Base-by-base conservation (phyloP, 495 filamentous ascomycete species). In the Lasiosphaeris hirsuta region DNA sequence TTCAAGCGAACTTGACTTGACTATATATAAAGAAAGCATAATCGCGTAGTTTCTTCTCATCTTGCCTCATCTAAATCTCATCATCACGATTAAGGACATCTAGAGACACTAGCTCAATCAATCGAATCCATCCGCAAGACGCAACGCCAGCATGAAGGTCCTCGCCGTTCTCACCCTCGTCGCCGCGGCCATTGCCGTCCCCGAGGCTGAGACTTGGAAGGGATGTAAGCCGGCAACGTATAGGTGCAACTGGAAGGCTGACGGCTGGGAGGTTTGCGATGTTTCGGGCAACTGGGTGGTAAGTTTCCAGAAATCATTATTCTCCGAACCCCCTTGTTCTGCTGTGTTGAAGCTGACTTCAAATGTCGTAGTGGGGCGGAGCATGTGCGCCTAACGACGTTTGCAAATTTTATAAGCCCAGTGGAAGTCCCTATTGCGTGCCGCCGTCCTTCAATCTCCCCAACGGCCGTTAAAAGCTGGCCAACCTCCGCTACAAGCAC, bases 181-280 rank as follows among this genome's bases (percentile, higher is more conserved):
- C 14, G 36, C 15, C 23, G 61, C 61, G 50, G 43, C 61, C 33
- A 30, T 55, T 30, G 58, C 62, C 30, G 17, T 61, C 23, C 66
- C 64, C 17, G 57, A 47, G n/a, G 36, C 43, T 9, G 17, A 30
- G 15, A 18, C 13, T 3, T n/a, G 4, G 33, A 30, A 18, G 47
- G 34, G 46, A n/a, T 68, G 67, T 63, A 68, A 51, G 45, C 63
- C 67, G 17, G 60, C 46, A 30, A 66, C 59, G 35, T 69, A 68
- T 51, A 40, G 47, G 5, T 68, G 66, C 56, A 52, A 59, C 41
- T 35, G 19, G 58, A 54, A 67, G 57, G 40, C 45, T 10, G 40
- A 30, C 42, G 69, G 69, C 34, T 72, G 69, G 69, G 34, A 66
- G 36, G 65, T 68, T 10, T 72, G 69, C 39, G 58, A 61, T 47